A percentile compares a stretch with the other conserved stretches of the same genome.
phyloP scores from a whole-genome alignment of 2,329 filamentous ascomycete genomes.

The Colletotrichum liaoningense region DNA sequence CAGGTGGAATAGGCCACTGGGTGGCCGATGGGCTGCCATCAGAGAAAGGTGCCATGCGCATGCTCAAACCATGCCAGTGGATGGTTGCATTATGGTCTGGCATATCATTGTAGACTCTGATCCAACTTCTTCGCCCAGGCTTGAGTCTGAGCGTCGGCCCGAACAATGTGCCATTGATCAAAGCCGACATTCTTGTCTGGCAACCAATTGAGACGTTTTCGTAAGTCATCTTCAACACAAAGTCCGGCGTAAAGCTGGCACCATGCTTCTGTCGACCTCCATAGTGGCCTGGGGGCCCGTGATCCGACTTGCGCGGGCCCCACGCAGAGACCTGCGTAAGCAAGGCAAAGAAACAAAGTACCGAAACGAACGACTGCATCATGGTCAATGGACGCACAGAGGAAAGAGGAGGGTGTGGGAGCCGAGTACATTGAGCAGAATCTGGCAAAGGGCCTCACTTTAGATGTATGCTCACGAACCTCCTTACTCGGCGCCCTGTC shows the following conservation, averaged over 20 bases:
- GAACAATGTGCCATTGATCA: conserved; percentile 65
- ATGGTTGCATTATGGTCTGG: conserved; percentile 63
- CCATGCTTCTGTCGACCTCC: conserved; percentile 21
- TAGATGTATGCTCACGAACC: not conserved
- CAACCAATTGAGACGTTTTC: conserved; percentile 58
- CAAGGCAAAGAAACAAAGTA: conserved; percentile 17
- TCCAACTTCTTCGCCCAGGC: conserved; percentile 63
- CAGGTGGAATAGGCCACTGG: conserved; percentile 74
- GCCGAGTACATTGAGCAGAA: too few relatives aligned
- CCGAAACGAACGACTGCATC: conserved; percentile 15
- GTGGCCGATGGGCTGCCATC: conserved; percentile 70
- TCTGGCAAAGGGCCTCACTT: not conserved
- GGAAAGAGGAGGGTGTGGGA: not conserved
- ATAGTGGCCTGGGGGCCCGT: conserved; percentile 28
- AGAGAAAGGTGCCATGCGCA: conserved; percentile 70
- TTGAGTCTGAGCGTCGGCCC: conserved; percentile 60
- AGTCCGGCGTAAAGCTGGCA: conserved; percentile 21
- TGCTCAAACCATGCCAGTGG: conserved; percentile 76
- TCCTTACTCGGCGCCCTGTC: not conserved
- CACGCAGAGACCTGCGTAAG: conserved; percentile 17
- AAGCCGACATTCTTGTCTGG: conserved; percentile 55
- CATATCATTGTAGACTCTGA: conserved; percentile 70
- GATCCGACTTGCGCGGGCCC: conserved; percentile 5
- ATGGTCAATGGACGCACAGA: not conserved
- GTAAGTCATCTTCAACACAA: conserved; percentile 16